Base-by-base conservation (phyloP, 176 grass and related monocot genomes). In the Panicum miliaceum region DNA sequence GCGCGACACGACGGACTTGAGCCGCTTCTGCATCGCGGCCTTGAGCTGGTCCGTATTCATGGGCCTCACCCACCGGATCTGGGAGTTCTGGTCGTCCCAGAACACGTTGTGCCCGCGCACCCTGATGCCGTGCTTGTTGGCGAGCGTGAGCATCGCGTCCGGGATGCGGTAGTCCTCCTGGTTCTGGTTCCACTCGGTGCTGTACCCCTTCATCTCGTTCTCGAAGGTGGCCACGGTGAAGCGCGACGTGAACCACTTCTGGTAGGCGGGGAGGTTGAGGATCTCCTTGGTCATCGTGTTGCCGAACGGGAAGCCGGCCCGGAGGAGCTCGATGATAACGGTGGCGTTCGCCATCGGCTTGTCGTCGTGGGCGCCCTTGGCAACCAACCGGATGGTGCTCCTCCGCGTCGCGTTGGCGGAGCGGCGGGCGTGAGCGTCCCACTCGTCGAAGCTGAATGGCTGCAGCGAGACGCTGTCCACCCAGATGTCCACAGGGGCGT, bases 161-260 rank as follows among this genome's bases (percentile, higher is more conserved):
- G 95, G 43, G 22, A 90, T 26, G 4, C 13, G 7, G 88, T 93
- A 97, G 75, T 92, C 50, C 80, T 89, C 90, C 2, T 87, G 53
- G 50, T 78, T 77, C 48, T 71, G 64, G 3, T 0, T 12, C 57
- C 38, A 46, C 81, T 97, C 92, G 0, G 76, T 97, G 59, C 82
- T 63, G 68, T 94, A 94, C 95, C 95, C 94, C 85, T 97, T 94
- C 95, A 97, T 94, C 88, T 97, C 95, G 87, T 97, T 97, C 92
- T 97, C 95, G 80, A 94, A 94, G 26, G 88, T 97, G 41, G 92
- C 86, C 12, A 89, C 84, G 0, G 81, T 88, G 90, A 97, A 97
- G 10, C 92, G 86, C 5, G 92, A 94, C 13, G 92, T 48, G 76
- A 97, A 97, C 92, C 92, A 97, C 80, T 81, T 82, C 84, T 97